Evolutionary conservation across 306 rosid genomes (phyloP).

Genomic region (Morella rubra): DNA sequence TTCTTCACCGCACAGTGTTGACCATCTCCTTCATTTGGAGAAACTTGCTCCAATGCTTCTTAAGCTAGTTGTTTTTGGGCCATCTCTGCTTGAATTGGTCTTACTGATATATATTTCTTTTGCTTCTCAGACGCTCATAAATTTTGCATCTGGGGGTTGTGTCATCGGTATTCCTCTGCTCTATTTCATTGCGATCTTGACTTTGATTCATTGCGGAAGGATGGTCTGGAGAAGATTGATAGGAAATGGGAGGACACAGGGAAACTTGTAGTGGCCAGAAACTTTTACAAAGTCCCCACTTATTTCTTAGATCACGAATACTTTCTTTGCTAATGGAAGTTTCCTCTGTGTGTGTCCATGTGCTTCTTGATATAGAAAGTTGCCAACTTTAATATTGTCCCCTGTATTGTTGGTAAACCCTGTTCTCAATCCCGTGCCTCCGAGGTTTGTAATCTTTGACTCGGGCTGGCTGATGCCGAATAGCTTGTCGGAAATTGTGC

Average conservation of each 20-base stretch:
- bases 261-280: constrained; percentile 26
- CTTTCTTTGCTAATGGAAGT: neutral
- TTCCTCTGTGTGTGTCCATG: neutral
- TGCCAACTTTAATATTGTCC: no score
- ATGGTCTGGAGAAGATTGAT: constrained; percentile 83
- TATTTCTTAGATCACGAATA: neutral
- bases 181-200: constrained; percentile 52
- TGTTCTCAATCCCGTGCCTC: no score
- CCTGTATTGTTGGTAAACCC: no score
- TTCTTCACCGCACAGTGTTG: neutral
- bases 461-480: no score
- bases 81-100: constrained; percentile 20
- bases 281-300: constrained; percentile 17
- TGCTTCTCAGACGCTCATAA: constrained; percentile 69
- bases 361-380: no score
- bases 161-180: constrained; percentile 73
- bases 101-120: constrained; percentile 24
- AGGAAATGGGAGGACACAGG: constrained; percentile 49
- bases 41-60: constrained; percentile 10
- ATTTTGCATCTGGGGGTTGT: constrained; percentile 90
- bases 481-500: no score
- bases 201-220: constrained; percentile 70
- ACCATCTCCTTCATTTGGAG: neutral
- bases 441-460: no score
- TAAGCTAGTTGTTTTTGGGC: constrained; percentile 1